Conservation (phyloP, 2,329 filamentous ascomycete species). For the Ophiostoma perfectum region DNA sequence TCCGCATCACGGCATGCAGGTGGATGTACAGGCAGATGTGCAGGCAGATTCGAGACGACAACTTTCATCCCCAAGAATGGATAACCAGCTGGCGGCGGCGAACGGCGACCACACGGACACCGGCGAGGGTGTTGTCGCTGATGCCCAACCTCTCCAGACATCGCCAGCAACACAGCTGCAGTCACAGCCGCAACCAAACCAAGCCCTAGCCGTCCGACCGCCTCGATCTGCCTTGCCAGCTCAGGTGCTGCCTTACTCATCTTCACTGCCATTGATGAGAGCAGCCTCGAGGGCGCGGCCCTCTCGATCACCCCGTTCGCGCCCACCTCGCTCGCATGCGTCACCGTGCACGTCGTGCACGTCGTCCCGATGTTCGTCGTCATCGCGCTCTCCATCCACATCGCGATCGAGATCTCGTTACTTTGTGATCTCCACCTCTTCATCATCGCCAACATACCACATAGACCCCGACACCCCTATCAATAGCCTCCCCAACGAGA, state of each 20-base stretch:
- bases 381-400: background rate
- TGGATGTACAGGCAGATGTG: background rate
- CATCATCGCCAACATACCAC: too few relatives aligned
- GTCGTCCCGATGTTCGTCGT: background rate
- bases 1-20: constrained; percentile 5
- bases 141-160: background rate
- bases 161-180: background rate
- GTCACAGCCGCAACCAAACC: background rate
- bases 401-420: background rate
- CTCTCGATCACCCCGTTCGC: background rate
- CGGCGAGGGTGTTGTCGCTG: background rate
- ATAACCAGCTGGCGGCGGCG: background rate
- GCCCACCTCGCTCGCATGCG: background rate
- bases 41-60: background rate
- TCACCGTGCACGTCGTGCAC: background rate
- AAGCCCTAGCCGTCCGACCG: background rate
- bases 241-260: too few relatives aligned
- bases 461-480: constrained; percentile 25
- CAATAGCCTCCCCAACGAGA: constrained; percentile 50
- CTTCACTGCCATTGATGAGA: background rate
- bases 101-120: background rate
- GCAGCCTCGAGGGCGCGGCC: background rate
- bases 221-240: too few relatives aligned
- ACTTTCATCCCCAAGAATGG: background rate
- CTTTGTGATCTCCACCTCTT: background rate